These are phyloP conservation scores for Aethionema arabicum DNA, from an alignment of 345 rosid genomes.

Conservation along the genomic window DNA sequence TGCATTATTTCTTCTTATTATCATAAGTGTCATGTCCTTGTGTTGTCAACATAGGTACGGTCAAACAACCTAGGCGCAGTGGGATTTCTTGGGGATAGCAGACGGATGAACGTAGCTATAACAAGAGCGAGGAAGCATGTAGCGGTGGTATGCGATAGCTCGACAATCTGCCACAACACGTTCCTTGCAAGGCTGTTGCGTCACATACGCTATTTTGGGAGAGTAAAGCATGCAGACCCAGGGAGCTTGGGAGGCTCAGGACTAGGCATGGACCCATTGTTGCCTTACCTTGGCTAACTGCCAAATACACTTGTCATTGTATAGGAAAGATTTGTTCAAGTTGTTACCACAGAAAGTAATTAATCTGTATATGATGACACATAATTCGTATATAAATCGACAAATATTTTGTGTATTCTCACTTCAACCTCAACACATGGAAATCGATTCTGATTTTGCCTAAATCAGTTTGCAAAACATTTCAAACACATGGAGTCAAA, in stretches of 20 bases:
- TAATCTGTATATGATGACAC: constrained; percentile 27
- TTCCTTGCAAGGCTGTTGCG: constrained; percentile 86
- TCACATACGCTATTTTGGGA: constrained; percentile 82
- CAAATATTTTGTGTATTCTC: too few species aligned
- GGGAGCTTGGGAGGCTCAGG: constrained; percentile 80
- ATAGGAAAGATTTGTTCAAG: constrained; percentile 23
- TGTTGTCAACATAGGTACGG: constrained; percentile 55
- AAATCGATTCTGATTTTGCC: too few species aligned
- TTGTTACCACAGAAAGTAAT: constrained; percentile 30
- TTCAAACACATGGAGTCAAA: too few species aligned
- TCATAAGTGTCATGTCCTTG: constrained; percentile 12
- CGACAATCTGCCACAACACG: constrained; percentile 91
- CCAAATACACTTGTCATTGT: constrained; percentile 27
- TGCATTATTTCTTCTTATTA: constrained; percentile 14
- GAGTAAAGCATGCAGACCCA: constrained; percentile 86
- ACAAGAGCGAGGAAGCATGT: constrained; percentile 88
- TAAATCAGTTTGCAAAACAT: too few species aligned
- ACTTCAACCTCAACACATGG: too few species aligned
- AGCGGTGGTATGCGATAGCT: constrained; percentile 91
- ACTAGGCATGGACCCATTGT: constrained; percentile 85
- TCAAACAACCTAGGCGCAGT: constrained; percentile 87
- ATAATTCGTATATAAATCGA: constrained; percentile 19
- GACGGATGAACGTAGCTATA: constrained; percentile 89
- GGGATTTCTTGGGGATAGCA: constrained; percentile 89
- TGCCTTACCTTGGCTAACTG: constrained; percentile 65